Conservation (phyloP, 2,329 filamentous ascomycete species). For the Sarocladium brachiariae region DNA sequence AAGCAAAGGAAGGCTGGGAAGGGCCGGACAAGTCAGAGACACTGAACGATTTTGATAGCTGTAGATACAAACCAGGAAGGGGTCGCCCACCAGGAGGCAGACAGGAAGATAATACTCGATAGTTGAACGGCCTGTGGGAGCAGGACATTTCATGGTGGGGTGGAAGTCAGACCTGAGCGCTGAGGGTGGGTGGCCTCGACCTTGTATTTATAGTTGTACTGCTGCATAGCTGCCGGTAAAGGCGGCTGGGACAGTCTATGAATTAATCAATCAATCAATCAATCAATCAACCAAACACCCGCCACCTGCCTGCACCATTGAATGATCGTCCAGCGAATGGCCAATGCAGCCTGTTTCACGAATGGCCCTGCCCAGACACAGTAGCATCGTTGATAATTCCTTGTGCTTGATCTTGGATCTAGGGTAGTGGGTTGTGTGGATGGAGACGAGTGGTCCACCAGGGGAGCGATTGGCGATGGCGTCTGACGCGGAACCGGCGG, state of each 20-base stretch:
- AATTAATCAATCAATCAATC: too few relatives aligned
- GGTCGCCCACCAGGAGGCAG: not conserved
- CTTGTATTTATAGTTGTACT: too few relatives aligned
- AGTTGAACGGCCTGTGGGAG: not conserved
- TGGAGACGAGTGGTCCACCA: not conserved
- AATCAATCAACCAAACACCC: not conserved
- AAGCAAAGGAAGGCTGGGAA: conserved; percentile 9
- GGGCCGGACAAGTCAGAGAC: conserved; percentile 5
- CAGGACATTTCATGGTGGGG: not conserved
- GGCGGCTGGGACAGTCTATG: too few relatives aligned
- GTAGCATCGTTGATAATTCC: not conserved
- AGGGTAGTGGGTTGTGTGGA: not conserved
- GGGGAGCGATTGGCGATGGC: not conserved
- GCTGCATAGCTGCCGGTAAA: too few relatives aligned
- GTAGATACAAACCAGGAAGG: too few relatives aligned
- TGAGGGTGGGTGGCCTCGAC: not conserved
- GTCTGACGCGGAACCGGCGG: not conserved
- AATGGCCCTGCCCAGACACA: too few relatives aligned
- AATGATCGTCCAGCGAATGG: too few relatives aligned
- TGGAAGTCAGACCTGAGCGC: too few relatives aligned
- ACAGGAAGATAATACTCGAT: not conserved
- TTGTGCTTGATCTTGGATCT: not conserved
- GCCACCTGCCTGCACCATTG: too few relatives aligned
- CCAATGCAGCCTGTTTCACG: too few relatives aligned
- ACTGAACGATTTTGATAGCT: conserved; percentile 6